Evolutionary conservation across 306 rosid species (phyloP), one percentile per base, ranked within the genome.

Genomic region (Cercis canadensis): DNA sequence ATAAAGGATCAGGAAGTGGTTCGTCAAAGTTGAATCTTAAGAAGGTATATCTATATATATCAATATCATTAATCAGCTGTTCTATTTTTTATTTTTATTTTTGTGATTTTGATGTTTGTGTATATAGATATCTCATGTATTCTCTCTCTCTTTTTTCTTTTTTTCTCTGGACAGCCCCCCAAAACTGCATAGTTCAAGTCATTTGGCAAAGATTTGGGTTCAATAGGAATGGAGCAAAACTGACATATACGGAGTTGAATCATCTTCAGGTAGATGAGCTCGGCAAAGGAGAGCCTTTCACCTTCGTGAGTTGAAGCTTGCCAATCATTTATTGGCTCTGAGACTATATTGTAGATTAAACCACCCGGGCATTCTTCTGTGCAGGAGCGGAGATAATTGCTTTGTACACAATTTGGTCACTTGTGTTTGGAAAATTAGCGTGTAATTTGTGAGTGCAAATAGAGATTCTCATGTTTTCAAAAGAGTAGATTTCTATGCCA

Each of bases 1-100:
- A 83, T 45, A 87, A n/a, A 80, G 85, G 83, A 46, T 67, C 86
- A 24, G 69, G 85, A 63, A 84, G 84, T 55, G 71, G 87, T 69
- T 56, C 82, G 5, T 34, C 83, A 5, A 69, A 72, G 73, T 3
- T 73, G 72, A 73, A 12, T 75, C 78, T 91, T 6, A 80, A 86
- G 74, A 91, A 85, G 92, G 97, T 87, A 83, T 53, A 24, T 24
- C 29, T 24, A 24, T 3, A 3, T 24, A 50, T 57, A 34, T 44
- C 16, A 75, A 50, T 57, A 34, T 44, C 16, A 75, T 19, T 51
- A 62, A 53, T 62, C 13, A 56, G 40, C 7, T 18, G 11, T 44
- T 71, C 29, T 6, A 3, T 10, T 56, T n/a, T 15, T n/a, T 57
- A 1, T 17, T 46, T 31, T 13, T 61, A 4, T 60, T 0, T 43